Percentiles rank a stretch among this genome's conserved stretches.
phyloP scores from a whole-genome alignment of 345 rosid species.

The Mallotus nudiflorus region DNA sequence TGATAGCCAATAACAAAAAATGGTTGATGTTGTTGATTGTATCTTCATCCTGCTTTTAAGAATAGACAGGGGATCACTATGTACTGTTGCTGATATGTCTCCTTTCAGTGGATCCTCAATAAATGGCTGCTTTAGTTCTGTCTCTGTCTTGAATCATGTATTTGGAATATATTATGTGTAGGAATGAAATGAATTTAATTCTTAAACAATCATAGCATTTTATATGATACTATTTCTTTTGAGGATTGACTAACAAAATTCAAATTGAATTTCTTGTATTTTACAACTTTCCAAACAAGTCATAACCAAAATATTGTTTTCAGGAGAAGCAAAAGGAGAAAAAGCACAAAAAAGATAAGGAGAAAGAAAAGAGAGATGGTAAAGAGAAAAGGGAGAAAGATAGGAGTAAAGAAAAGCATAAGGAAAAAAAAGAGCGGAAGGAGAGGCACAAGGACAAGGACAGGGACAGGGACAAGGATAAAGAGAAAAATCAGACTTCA shows the following conservation, averaged over 20 bases:
- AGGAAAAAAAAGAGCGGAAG: conserved; percentile 44
- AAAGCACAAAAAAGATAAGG: conserved; percentile 52
- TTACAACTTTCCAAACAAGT: too few species aligned
- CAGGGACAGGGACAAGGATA: conserved; percentile 17
- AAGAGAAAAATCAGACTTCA: conserved; percentile 37
- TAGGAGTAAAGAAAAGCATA: conserved; percentile 51
- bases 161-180: too few species aligned
- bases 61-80: neutral
- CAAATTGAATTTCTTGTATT: too few species aligned
- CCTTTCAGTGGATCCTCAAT: neutral
- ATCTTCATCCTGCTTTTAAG: neutral
- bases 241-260: too few species aligned
- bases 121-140: too few species aligned
- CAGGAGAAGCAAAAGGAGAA: conserved; percentile 62
- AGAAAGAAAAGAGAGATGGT: conserved; percentile 49
- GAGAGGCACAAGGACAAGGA: conserved; percentile 39
- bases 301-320: too few species aligned
- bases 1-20: neutral
- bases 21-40: neutral
- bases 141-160: too few species aligned
- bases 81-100: neutral
- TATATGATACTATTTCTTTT: too few species aligned
- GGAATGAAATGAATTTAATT: too few species aligned
- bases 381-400: conserved; percentile 57
- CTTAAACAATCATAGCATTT: too few species aligned